Conservation (phyloP, 1,284 basidiomycete species). For the Ustilago lituana region DNA sequence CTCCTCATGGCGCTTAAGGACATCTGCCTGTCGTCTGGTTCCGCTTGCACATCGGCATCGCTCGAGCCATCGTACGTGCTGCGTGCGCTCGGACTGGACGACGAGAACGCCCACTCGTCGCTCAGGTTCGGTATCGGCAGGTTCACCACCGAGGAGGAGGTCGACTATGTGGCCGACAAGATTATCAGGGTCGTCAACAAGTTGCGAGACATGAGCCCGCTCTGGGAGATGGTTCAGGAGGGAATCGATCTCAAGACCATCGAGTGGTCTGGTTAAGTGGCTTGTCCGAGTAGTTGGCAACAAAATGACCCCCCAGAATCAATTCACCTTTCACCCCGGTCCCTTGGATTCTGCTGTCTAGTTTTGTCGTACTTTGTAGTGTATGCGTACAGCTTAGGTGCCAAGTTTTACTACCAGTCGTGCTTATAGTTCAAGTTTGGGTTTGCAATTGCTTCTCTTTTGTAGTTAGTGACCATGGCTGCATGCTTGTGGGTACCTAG, state of each 20-base stretch:
- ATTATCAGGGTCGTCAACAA: constrained; percentile 84
- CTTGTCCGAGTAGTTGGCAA: too few species aligned
- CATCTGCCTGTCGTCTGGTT: constrained; percentile 95
- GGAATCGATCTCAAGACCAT: constrained; percentile 93
- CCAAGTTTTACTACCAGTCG: too few species aligned
- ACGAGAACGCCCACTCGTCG: constrained; percentile 99
- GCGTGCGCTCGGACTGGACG: constrained; percentile 88
- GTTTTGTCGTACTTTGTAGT: too few species aligned
- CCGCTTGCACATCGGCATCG: constrained; percentile 97
- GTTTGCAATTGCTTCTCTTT: too few species aligned
- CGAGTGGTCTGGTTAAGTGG: constrained; percentile 78
- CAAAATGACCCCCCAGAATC: too few species aligned
- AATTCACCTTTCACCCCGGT: too few species aligned
- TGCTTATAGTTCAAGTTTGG: too few species aligned
- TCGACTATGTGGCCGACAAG: constrained; percentile 91
- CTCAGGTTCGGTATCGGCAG: constrained; percentile 97
- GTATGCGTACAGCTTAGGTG: too few species aligned
- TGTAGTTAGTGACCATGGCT: too few species aligned
- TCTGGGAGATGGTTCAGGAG: constrained; percentile 67
- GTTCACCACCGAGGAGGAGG: constrained; percentile 96
- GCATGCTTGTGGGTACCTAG: too few species aligned
- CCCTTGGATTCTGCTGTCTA: too few species aligned
- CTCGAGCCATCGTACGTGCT: constrained; percentile 98
- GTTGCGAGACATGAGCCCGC: constrained; percentile 75
- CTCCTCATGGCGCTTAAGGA: constrained; percentile 98